Conservation (phyloP, 345 rosid genomes). For the Aquilaria malaccensis region DNA sequence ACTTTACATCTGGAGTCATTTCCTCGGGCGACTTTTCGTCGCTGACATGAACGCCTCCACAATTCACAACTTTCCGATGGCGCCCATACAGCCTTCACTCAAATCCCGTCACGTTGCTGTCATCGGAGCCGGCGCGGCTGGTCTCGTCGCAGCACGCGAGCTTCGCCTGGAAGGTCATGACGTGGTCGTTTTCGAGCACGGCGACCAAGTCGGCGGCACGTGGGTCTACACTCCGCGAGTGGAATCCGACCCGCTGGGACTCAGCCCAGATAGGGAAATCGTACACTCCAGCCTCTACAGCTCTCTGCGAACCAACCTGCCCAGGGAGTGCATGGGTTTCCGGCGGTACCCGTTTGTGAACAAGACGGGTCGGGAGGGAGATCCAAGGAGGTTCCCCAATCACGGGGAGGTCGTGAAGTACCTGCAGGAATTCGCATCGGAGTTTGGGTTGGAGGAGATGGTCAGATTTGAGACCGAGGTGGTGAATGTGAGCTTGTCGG, state of each 20-base stretch:
- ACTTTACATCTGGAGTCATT: too few relatives aligned
- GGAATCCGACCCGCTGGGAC: conserved; percentile 63
- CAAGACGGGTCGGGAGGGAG: conserved; percentile 25
- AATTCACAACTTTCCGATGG: conserved; percentile 13
- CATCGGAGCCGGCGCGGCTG: conserved; percentile 86
- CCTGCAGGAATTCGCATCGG: conserved; percentile 48
- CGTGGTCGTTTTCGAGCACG: conserved; percentile 71
- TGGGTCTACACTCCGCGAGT: conserved; percentile 60
- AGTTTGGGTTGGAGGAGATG: conserved; percentile 54
- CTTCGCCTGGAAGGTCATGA: conserved; percentile 72
- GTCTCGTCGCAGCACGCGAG: conserved; percentile 69
- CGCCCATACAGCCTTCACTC: conserved; percentile 20
- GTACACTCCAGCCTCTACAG: conserved; percentile 64
- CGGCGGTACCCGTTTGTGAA: conserved; percentile 54
- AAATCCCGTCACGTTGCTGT: conserved; percentile 62
- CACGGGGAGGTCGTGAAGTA: conserved; percentile 67
- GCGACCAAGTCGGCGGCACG: conserved; percentile 56
- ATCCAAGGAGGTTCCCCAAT: conserved; percentile 68
- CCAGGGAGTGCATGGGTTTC: conserved; percentile 86
- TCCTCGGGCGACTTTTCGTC: too few relatives aligned
- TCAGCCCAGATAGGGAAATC: conserved; percentile 48
- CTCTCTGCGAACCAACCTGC: conserved; percentile 84
- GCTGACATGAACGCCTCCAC: background rate
- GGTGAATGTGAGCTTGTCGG: conserved; percentile 27
- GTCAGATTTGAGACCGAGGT: conserved; percentile 60